phyloP scores from a whole-genome alignment of 2,329 filamentous ascomycete genomes.

The Rhynchosporium agropyri region DNA sequence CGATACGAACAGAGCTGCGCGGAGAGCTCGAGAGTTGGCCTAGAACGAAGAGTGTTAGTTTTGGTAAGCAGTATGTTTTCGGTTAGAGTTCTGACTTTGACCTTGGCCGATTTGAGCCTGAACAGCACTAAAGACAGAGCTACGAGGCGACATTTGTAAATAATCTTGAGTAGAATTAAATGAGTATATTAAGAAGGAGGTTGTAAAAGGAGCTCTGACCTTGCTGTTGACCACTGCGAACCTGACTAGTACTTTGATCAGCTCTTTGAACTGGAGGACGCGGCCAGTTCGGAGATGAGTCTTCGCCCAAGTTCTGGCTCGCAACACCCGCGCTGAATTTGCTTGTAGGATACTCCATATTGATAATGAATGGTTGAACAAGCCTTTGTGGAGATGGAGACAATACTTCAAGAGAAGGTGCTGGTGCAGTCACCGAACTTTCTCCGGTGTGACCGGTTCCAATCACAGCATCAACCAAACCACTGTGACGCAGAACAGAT shows the following conservation, averaged over 20 bases:
- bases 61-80: too few species aligned
- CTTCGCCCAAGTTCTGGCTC: not conserved
- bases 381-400: conserved; percentile 23
- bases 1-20: not conserved
- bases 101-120: not conserved
- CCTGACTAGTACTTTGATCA: not conserved
- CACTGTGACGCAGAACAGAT: conserved; percentile 14
- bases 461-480: conserved; percentile 18
- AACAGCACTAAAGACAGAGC: too few species aligned
- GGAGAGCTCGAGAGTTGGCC: conserved; percentile 2
- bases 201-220: not conserved
- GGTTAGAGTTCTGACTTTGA: not conserved
- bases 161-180: too few species aligned
- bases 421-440: conserved; percentile 22
- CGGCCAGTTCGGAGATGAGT: too few species aligned
- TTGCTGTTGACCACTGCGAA: not conserved
- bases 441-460: conserved; percentile 20
- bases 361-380: conserved; percentile 16
- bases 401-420: conserved; percentile 14
- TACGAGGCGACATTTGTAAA: too few species aligned
- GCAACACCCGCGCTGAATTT: not conserved
- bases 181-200: too few species aligned
- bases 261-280: not conserved
- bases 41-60: not conserved
- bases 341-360: conserved; percentile 20